Evolutionary conservation across 768 basidiomycete genomes (phyloP), one percentile per base, ranked within the genome.

Genomic region (Leucogyrophana mollusca): DNA sequence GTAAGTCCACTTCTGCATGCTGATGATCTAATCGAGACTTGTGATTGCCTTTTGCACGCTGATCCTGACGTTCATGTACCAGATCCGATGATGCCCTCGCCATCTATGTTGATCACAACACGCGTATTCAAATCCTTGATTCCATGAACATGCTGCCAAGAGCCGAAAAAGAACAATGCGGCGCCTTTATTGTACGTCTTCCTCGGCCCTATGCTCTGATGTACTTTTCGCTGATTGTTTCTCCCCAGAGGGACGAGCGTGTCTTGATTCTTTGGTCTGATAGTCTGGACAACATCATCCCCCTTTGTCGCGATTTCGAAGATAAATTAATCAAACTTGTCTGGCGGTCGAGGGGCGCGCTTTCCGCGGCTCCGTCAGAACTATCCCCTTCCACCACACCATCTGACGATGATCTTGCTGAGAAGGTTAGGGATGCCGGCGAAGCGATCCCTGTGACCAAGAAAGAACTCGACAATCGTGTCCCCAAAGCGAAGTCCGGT

Each of bases 161-260:
- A 33, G 90, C 90, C 6, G 88, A 94, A 60, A 94, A 93, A 70
- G 91, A 94, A 60, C 91, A 94, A 57, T 91, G 87, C 40, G 92
- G 84, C 16, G 92, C 92, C 10, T 94, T 94, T 61, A 76, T 92
- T 43, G 88, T 86, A 62, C 58, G 78, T 73, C 37, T 39, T 24
- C 40, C 2, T 46, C 16, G 2, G 21, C 38, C 13, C 13, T 13
- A 30, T 30, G 13, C 21, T 13, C 39, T 20, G 2, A 24, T 23
- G 21, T n/a, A 9, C 9, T 34, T 40, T n/a, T 33, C 35, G 36
- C 37, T 51, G 18, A 46, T 42, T 18, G 9, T 11, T 43, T 46
- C 45, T 45, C 25, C 37, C 17, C 56, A 90, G 89, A 83, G 91
- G 21, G 85, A 91, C 61, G 90, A 94, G 57, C 79, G 81, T 18